These are phyloP conservation scores for Kazachstania sp. DNA, from an alignment of 1,139 yeast genomes.

Conservation along the genomic window DNA sequence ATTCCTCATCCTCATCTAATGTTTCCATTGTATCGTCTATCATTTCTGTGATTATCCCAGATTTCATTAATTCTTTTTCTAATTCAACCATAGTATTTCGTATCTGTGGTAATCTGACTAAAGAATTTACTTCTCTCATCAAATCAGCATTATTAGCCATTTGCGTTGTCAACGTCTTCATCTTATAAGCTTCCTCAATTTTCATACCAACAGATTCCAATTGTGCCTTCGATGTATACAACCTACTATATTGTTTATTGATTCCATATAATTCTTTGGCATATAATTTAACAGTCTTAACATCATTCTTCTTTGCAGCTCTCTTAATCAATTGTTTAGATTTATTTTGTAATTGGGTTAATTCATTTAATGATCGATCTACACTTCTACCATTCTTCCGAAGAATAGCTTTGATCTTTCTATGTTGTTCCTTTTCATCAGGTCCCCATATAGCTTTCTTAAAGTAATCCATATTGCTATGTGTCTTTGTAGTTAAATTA, in stretches of 20 bases:
- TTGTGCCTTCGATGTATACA: slow-evolving; percentile 76
- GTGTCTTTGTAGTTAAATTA: too few species aligned
- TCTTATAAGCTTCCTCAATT: slow-evolving; percentile 84
- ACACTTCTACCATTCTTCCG: slow-evolving; percentile 80
- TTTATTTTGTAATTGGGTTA: slow-evolving; percentile 54
- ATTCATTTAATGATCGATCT: slow-evolving; percentile 65
- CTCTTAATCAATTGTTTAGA: slow-evolving; percentile 67
- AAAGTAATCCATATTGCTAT: slow-evolving; percentile 49
- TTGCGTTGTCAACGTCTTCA: slow-evolving; percentile 74
- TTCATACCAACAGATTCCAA: slow-evolving; percentile 81
- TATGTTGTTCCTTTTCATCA: slow-evolving; percentile 88
- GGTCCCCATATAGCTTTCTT: slow-evolving; percentile 92
- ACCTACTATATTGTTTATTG: slow-evolving; percentile 63
- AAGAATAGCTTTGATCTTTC: slow-evolving; percentile 71
- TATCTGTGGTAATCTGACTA: slow-evolving; percentile 73
- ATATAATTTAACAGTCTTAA: slow-evolving; percentile 63
- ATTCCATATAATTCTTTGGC: slow-evolving; percentile 77
- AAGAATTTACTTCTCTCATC: slow-evolving; percentile 80
- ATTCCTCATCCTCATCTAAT: slow-evolving; percentile 59
- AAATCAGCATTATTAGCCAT: slow-evolving; percentile 71
- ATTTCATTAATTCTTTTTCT: slow-evolving; percentile 78
- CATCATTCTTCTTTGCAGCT: slow-evolving; percentile 72
- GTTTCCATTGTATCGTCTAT: slow-evolving; percentile 80
- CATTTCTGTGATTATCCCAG: slow-evolving; percentile 95
- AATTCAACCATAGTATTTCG: slow-evolving; percentile 79